Conservation (phyloP, 2,329 filamentous ascomycete genomes). For the Aspergillus niger region DNA sequence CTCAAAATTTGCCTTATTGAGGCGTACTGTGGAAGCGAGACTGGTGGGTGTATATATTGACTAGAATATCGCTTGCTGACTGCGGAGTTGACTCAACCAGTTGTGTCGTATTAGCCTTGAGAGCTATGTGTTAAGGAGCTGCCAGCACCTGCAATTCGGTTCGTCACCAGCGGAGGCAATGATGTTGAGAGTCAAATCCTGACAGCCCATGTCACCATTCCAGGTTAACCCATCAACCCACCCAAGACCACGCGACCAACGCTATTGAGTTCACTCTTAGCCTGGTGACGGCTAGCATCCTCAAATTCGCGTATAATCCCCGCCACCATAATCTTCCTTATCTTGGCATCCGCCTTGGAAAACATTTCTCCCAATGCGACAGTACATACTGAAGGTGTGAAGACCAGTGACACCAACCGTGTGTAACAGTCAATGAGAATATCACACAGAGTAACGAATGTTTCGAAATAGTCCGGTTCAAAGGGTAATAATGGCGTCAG, state of each 20-base stretch:
- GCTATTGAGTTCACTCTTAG: conserved; percentile 79
- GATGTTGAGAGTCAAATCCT: no score
- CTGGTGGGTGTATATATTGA: no score
- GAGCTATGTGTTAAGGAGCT: no score
- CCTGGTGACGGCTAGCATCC: conserved; percentile 73
- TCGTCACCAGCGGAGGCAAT: no score
- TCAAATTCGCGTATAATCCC: conserved; percentile 91
- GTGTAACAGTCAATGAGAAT: conserved; percentile 91
- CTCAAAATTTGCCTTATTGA: no score
- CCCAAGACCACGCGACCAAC: conserved; percentile 88
- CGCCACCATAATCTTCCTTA: conserved; percentile 86
- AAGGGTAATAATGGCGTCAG: conserved; percentile 92
- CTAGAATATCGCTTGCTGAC: no score
- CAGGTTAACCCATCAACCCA: conserved; percentile 49
- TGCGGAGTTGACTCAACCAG: no score
- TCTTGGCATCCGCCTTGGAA: conserved; percentile 79
- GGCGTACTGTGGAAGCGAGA: no score
- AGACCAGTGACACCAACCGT: conserved; percentile 72
- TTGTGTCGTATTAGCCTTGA: no score
- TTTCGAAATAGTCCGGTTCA: conserved; percentile 95
- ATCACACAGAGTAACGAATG: conserved; percentile 93
- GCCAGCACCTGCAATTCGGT: no score
- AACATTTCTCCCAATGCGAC: conserved; percentile 79
- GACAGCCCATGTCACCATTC: no score
- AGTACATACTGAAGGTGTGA: conserved; percentile 72